These are phyloP conservation scores for Ophiocordyceps camponoti-rufipedis DNA, from an alignment of 2,329 filamentous ascomycete genomes.

Conservation along the genomic window DNA sequence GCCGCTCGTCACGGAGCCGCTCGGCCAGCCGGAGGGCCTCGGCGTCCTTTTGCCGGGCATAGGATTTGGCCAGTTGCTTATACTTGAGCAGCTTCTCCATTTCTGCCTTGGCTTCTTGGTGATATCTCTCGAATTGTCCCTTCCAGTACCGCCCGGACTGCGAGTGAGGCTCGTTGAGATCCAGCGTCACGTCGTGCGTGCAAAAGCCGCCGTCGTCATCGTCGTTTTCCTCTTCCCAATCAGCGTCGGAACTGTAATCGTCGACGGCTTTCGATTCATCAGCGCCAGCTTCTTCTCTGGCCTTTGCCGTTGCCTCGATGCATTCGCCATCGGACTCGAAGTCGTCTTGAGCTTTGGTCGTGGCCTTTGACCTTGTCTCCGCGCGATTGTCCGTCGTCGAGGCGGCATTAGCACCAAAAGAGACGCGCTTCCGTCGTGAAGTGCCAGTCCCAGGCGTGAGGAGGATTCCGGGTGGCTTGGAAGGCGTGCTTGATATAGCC, in stretches of 20 bases:
- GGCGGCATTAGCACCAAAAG: constrained; percentile 32
- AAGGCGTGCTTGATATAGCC: constrained; percentile 23
- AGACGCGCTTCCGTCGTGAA: constrained; percentile 43
- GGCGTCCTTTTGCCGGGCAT: constrained; percentile 58
- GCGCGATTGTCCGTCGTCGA: constrained; percentile 12
- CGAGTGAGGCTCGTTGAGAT: constrained; percentile 56
- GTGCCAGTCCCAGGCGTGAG: constrained; percentile 45
- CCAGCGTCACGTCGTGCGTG: constrained; percentile 46
- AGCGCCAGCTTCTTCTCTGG: neutral
- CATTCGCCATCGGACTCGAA: constrained; percentile 24
- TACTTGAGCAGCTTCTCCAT: constrained; percentile 65
- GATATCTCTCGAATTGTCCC: constrained; percentile 55
- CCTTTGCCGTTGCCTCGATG: constrained; percentile 24
- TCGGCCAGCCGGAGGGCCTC: constrained; percentile 49
- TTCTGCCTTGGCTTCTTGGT: constrained; percentile 51
- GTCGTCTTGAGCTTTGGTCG: constrained; percentile 1
- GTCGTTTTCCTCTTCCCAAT: constrained; percentile 34
- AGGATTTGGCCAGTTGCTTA: constrained; percentile 63
- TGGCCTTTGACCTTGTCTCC: constrained; percentile 7
- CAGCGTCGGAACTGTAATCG: constrained; percentile 17
- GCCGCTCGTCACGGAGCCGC: constrained; percentile 49
- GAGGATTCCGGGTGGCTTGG: constrained; percentile 38
- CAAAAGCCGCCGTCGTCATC: constrained; percentile 15
- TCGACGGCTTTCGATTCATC: constrained; percentile 4
- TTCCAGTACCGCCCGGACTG: constrained; percentile 70